Percentiles rank a stretch among this genome's conserved stretches.
Conservation (phyloP, 1,284 basidiomycete genomes). For the Stereum hirsutum region DNA sequence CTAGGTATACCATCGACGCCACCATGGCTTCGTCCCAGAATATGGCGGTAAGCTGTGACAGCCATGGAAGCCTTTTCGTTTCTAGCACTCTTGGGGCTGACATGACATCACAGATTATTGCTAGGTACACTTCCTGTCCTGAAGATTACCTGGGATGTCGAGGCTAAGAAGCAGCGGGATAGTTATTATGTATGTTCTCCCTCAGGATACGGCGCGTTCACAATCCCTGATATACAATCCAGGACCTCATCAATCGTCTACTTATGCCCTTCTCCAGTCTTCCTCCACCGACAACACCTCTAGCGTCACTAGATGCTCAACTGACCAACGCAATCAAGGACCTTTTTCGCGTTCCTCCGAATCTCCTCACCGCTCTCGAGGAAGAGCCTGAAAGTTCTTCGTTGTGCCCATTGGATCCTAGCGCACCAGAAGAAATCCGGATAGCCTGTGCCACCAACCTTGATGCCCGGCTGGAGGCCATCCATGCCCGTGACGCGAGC, state of each 20-base stretch:
- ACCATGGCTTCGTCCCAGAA: constrained; percentile 58
- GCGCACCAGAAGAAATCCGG: constrained; percentile 34
- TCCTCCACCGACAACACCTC: constrained; percentile 35
- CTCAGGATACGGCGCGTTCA: neutral
- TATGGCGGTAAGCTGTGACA: constrained; percentile 56
- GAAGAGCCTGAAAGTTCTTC: constrained; percentile 37
- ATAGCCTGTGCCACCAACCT: constrained; percentile 42
- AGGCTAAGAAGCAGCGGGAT: constrained; percentile 50
- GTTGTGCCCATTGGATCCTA: constrained; percentile 46
- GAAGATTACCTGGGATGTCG: constrained; percentile 50
- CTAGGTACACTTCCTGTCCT: constrained; percentile 49
- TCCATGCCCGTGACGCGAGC: constrained; percentile 25
- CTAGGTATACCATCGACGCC: constrained; percentile 65
- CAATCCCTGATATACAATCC: too few relatives aligned
- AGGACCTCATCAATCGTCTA: constrained; percentile 63
- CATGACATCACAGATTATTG: constrained; percentile 52
- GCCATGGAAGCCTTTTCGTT: constrained; percentile 1
- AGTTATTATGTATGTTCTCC: constrained; percentile 53
- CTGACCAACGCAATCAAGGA: constrained; percentile 46
- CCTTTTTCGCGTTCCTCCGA: constrained; percentile 44
- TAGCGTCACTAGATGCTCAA: constrained; percentile 35
- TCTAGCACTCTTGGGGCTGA: constrained; percentile 3
- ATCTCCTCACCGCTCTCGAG: constrained; percentile 40
- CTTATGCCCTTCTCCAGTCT: constrained; percentile 42
- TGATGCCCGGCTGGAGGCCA: constrained; percentile 39